A percentile compares a stretch with the other conserved stretches of the same genome.
These are phyloP conservation scores for Leccinum subgranulosum DNA, from an alignment of 768 basidiomycete species.

Conservation along the genomic window DNA sequence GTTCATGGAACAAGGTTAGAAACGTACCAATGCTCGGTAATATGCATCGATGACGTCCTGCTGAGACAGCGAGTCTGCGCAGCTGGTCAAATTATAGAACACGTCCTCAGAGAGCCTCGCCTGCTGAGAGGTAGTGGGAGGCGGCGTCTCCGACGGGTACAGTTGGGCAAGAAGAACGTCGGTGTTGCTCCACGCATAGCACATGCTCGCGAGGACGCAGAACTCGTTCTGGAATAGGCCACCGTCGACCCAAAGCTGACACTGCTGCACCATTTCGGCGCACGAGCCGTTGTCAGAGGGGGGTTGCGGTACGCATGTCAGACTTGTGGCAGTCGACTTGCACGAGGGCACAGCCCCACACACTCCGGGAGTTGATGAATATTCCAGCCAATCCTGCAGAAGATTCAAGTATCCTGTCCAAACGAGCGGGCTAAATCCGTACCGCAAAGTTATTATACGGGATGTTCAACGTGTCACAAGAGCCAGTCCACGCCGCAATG, in stretches of 20 bases:
- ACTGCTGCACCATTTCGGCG: constrained; percentile 12
- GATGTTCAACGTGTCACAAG: constrained; percentile 19
- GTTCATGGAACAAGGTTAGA: not conserved
- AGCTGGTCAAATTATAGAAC: constrained; percentile 20
- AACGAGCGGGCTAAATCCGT: not conserved
- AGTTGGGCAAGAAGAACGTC: constrained; percentile 13
- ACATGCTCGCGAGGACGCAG: constrained; percentile 24
- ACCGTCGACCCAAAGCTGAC: constrained; percentile 16
- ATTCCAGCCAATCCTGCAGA: constrained; percentile 23
- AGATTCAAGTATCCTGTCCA: not conserved
- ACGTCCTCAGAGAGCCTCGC: constrained; percentile 14
- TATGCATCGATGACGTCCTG: constrained; percentile 22
- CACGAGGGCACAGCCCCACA: constrained; percentile 18
- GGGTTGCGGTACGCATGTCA: constrained; percentile 20
- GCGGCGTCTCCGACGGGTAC: constrained; percentile 8
- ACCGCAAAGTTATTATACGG: constrained; percentile 22
- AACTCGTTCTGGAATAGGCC: constrained; percentile 26
- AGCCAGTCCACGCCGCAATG: constrained; percentile 24
- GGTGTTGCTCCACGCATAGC: constrained; percentile 22
- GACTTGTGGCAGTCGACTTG: not conserved
- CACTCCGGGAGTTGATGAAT: constrained; percentile 17
- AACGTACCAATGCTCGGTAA: constrained; percentile 17
- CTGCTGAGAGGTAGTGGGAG: constrained; percentile 12
- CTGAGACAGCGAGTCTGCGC: constrained; percentile 17
- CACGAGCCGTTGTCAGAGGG: constrained; percentile 22